Conservation (phyloP, 2,329 filamentous ascomycete genomes). For the Trichoderma sp. region DNA sequence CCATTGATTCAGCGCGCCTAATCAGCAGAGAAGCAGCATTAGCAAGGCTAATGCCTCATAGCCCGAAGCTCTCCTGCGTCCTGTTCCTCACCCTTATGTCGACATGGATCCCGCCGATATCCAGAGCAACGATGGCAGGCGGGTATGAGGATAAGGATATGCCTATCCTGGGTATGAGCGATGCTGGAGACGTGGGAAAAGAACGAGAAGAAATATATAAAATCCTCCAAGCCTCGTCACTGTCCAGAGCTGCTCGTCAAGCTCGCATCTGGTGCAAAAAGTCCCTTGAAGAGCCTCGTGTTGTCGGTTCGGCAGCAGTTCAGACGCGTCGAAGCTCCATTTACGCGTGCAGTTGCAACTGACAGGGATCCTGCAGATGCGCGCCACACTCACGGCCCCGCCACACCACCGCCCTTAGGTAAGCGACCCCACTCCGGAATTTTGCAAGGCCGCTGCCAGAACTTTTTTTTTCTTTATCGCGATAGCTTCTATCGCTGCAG, state of each 20-base stretch:
- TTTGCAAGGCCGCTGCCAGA: conserved; percentile 39
- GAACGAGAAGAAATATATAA: background rate
- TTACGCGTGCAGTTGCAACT: conserved; percentile 26
- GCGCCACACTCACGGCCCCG: conserved; percentile 29
- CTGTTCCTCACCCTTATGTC: conserved; percentile 5
- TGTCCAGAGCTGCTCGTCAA: background rate
- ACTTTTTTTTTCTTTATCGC: conserved; percentile 40
- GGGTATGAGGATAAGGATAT: background rate
- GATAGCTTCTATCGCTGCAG: conserved; percentile 35
- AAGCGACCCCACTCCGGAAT: conserved; percentile 41
- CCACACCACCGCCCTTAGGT: conserved; percentile 23
- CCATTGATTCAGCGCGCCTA: conserved; percentile 43
- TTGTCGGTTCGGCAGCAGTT: conserved; percentile 8
- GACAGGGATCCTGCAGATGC: conserved; percentile 23
- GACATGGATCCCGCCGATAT: conserved; percentile 20
- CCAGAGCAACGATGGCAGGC: background rate
- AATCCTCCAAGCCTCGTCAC: conserved; percentile 7
- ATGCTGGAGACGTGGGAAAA: background rate
- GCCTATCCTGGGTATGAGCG: background rate
- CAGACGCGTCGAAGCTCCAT: conserved; percentile 27
- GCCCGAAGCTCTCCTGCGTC: background rate
- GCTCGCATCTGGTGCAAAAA: conserved; percentile 6
- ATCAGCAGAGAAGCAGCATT: background rate
- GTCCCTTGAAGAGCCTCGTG: background rate
- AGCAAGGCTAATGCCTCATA: background rate